Evolutionary conservation across 805 yeast species (phyloP), one percentile per base, ranked within the genome.

Genomic region (Yarrowia sp.): DNA sequence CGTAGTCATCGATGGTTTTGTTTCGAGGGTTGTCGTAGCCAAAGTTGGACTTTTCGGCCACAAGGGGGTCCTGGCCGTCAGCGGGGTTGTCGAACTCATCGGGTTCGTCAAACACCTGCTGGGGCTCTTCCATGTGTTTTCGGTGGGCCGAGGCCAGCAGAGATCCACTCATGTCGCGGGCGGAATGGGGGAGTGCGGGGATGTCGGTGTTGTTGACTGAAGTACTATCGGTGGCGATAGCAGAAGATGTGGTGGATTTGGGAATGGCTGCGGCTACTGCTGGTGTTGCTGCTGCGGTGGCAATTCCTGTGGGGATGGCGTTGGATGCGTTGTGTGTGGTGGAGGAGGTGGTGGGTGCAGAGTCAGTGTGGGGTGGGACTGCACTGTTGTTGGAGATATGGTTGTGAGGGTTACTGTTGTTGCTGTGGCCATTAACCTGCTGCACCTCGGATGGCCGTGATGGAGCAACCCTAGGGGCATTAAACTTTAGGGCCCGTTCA

Each of bases 401-500:
- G 49, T 24, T 43, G 40, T 17, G 21, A 6, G n/a, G 21, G 38
- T 22, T 21, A n/a, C 21, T n/a, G n/a, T n/a, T 17, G 36, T 28
- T 56, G 62, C 46, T 56, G 35, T 28, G 36, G 24, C 51, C 51
- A 43, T 58, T 41, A 11, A 40, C 49, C 24, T 30, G 36, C 51
- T 33, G n/a, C n/a, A n/a, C n/a, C n/a, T n/a, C n/a, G n/a, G 30
- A 26, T 4, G 30, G 49, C 21, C 19, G 51, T 3, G 65, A 33
- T 33, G 61, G 65, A 35, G 43, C 48, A 24, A 33, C 54, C 46
- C 61, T 38, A 19, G 61, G 61, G 26, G 35, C 35, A 33, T 35
- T 40, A 26, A 40, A 64, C 52, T 65, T 54, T 59, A 32, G 26
- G 10, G 70, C 72, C 30, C 74, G 67, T 14, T 61, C 70, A 28